Evolutionary conservation across 1,284 basidiomycete species (phyloP), one percentile per base, ranked within the genome.

Genomic region (Marasmius fiardii): DNA sequence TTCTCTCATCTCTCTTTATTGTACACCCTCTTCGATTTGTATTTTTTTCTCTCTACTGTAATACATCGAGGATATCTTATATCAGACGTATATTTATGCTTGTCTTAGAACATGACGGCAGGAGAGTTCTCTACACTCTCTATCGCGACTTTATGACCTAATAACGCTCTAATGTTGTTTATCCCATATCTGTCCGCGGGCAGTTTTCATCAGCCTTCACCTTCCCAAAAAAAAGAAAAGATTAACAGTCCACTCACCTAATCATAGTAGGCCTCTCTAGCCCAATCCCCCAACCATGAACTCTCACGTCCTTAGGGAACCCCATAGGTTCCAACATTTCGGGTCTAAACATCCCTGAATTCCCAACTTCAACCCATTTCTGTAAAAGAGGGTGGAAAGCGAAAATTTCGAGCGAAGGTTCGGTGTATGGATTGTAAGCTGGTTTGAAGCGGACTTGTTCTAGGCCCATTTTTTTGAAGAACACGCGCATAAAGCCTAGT

Each of bases 281-380:
- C 67, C 88, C 86, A 62, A 99, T 83, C 54, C 97, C 97, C 94
- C 96, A 99, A 18, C 97, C 97, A 62, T 97, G 90, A 2, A 98
- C 96, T 52, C 95, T 89, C 10, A 99, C 95, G 64, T 95, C 95
- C 63, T 95, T 93, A 2, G 97, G 97, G 67, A 99, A 88, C 43
- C 97, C 97, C 95, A 99, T 99, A 8, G 97, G 95, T 68, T 95
- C 93, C 48, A 99, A 80, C 96, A 99, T 99, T 71, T 99, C 97
- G 2, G 97, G 97, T 37, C 97, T 85, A 88, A 99, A 99, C 91
- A 99, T 97, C 45, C 97, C 97, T 65, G 93, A 96, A 76, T 96
- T 92, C 21, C 90, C 90, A 20, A 92, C 87, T 68, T 99, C 96
- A 48, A 99, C 96, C 95, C 97, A 99, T 69, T 94, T 93, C 68